Percentiles rank a stretch among this genome's conserved stretches.
Evolutionary conservation across 768 basidiomycete species (phyloP).

Genomic region (Lepiota brunneoincarnata): DNA sequence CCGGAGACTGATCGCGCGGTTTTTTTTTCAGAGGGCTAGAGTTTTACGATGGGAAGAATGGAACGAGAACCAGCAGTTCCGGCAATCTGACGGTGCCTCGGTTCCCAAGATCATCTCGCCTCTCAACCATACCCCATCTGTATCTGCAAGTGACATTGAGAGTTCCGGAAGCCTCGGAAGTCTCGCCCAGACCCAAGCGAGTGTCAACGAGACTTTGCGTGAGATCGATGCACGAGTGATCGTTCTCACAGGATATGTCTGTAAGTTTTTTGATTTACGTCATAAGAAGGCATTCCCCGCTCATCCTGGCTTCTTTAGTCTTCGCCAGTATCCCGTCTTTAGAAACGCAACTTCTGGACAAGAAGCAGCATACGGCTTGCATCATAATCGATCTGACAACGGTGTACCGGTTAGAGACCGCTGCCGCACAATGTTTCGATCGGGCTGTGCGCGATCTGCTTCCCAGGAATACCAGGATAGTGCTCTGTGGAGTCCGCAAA

Average conservation of each 20-base stretch:
- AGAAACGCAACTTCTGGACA: slow-evolving; percentile 5
- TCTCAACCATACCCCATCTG: slow-evolving; percentile 1
- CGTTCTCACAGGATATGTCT: slow-evolving; percentile 14
- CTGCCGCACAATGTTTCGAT: slow-evolving; percentile 1
- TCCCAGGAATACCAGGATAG: background rate
- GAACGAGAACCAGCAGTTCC: slow-evolving; percentile 14
- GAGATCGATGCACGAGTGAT: slow-evolving; percentile 12
- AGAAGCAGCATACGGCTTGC: background rate
- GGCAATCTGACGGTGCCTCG: background rate
- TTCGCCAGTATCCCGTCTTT: slow-evolving; percentile 5
- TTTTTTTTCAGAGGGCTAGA: slow-evolving; percentile 13
- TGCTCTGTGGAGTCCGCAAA: background rate
- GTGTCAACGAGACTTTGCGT: slow-evolving; percentile 2
- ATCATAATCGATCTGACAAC: background rate
- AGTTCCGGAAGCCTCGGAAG: background rate
- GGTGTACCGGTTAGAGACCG: slow-evolving; percentile 2
- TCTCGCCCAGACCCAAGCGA: background rate
- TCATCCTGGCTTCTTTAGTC: background rate
- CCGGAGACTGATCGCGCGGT: too few species aligned
- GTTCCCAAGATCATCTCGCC: slow-evolving; percentile 4
- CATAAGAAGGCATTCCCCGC: too few species aligned
- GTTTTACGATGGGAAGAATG: slow-evolving; percentile 20
- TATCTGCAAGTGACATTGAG: background rate
- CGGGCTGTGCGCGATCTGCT: slow-evolving; percentile 5
- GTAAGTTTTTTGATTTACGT: slow-evolving; percentile 6